phyloP scores from a whole-genome alignment of 1,284 basidiomycete genomes.

The Neotropicomus parvogracilis region DNA sequence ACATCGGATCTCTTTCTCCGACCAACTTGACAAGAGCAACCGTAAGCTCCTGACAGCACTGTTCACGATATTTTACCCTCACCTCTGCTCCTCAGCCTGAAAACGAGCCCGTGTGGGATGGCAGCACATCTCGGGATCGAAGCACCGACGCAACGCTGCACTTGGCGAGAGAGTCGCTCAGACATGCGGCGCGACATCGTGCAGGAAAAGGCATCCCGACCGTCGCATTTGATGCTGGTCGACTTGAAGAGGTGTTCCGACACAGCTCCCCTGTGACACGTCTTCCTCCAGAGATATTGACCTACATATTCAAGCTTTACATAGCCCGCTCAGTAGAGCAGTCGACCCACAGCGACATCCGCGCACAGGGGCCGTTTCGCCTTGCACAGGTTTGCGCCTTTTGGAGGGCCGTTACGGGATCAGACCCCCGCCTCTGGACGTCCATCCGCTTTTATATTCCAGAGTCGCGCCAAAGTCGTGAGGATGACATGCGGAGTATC shows the following conservation, averaged over 20 bases:
- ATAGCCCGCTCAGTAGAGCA: not conserved
- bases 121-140: not conserved
- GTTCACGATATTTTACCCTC: too few species aligned
- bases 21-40: too few species aligned
- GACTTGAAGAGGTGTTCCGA: not conserved
- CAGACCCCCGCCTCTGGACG: constrained; percentile 20
- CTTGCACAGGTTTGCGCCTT: constrained; percentile 16
- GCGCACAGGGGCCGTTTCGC: not conserved
- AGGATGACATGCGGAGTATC: constrained; percentile 7
- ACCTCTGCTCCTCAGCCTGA: not conserved
- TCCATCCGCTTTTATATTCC: constrained; percentile 14
- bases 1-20: too few species aligned
- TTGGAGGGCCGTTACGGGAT: constrained; percentile 16
- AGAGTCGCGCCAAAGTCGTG: not conserved
- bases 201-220: not conserved
- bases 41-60: too few species aligned
- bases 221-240: not conserved
- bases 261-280: constrained; percentile 2
- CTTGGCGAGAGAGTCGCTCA: not conserved
- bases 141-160: not conserved
- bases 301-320: constrained; percentile 10
- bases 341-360: not conserved
- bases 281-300: constrained; percentile 18
- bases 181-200: not conserved
- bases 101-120: not conserved